Evolutionary conservation across 1,139 yeast genomes (phyloP).

Genomic region (Blastobotrys buckinghamii): DNA sequence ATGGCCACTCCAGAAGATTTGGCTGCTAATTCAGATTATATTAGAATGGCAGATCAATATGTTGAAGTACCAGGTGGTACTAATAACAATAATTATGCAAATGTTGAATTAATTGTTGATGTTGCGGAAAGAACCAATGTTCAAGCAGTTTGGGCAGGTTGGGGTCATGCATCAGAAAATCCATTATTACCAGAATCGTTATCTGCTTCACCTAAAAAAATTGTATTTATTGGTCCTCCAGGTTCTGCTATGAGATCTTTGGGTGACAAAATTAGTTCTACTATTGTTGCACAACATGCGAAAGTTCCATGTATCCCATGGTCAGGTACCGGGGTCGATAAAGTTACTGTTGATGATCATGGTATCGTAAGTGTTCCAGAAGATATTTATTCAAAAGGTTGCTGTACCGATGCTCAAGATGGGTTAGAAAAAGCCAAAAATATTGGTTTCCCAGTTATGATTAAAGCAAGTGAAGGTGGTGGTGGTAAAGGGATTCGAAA

Average conservation of each 20-base stretch:
- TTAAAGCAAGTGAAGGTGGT: constrained; percentile 97
- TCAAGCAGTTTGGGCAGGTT: constrained; percentile 99
- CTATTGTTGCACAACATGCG: constrained; percentile 98
- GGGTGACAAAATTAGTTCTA: constrained; percentile 95
- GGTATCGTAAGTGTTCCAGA: constrained; percentile 87
- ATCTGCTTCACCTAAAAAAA: constrained; percentile 83
- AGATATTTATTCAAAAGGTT: constrained; percentile 76
- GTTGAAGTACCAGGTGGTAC: constrained; percentile 99
- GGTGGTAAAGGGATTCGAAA: constrained; percentile 98
- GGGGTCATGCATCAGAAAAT: constrained; percentile 99
- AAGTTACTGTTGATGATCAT: constrained; percentile 58
- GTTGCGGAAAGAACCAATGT: constrained; percentile 94
- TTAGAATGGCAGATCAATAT: constrained; percentile 98
- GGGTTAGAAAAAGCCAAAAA: constrained; percentile 75
- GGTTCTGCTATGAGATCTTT: constrained; percentile 99
- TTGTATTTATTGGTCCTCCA: constrained; percentile 95
- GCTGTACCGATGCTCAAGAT: constrained; percentile 80
- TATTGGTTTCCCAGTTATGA: constrained; percentile 95
- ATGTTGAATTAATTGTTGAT: constrained; percentile 94
- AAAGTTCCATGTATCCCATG: constrained; percentile 97
- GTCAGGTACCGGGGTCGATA: constrained; percentile 96
- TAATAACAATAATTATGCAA: constrained; percentile 95
- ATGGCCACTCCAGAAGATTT: constrained; percentile 99
- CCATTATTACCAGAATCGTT: constrained; percentile 89
- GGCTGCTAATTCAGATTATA: constrained; percentile 94